A percentile compares a stretch with the other conserved stretches of the same genome.
Conservation (phyloP, 73 alveolate genomes). For the Paramecium tetraurelia region DNA sequence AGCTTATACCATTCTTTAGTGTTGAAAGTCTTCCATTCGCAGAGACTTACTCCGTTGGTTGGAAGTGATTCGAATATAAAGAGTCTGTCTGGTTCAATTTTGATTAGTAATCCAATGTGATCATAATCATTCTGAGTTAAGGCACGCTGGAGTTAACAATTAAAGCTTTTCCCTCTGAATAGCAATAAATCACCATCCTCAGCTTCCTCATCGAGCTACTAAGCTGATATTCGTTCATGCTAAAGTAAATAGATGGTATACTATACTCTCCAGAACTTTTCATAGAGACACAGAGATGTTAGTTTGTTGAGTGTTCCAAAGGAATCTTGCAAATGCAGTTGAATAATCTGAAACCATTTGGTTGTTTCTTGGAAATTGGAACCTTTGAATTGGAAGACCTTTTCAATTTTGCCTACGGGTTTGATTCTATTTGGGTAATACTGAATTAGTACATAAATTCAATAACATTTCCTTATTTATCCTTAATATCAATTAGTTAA, state of each 20-base stretch:
- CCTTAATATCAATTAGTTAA: neutral
- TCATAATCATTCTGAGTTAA: constrained; percentile 71
- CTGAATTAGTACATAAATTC: neutral
- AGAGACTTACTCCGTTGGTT: constrained; percentile 63
- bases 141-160: constrained; percentile 71
- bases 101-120: constrained; percentile 64
- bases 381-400: constrained; percentile 19
- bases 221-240: constrained; percentile 57
- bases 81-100: constrained; percentile 47
- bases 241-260: neutral
- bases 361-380: neutral
- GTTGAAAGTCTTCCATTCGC: constrained; percentile 65
- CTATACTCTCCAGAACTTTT: constrained; percentile 22
- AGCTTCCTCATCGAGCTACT: constrained; percentile 62
- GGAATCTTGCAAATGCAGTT: neutral
- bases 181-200: constrained; percentile 80
- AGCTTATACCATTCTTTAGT: constrained; percentile 65
- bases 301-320: neutral
- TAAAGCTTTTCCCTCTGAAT: constrained; percentile 72
- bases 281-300: neutral
- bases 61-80: constrained; percentile 64
- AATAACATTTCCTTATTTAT: neutral
- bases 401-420: neutral
- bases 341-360: neutral
- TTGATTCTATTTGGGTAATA: neutral